Conservation (phyloP, 345 rosid genomes). For the Salix dunnii region DNA sequence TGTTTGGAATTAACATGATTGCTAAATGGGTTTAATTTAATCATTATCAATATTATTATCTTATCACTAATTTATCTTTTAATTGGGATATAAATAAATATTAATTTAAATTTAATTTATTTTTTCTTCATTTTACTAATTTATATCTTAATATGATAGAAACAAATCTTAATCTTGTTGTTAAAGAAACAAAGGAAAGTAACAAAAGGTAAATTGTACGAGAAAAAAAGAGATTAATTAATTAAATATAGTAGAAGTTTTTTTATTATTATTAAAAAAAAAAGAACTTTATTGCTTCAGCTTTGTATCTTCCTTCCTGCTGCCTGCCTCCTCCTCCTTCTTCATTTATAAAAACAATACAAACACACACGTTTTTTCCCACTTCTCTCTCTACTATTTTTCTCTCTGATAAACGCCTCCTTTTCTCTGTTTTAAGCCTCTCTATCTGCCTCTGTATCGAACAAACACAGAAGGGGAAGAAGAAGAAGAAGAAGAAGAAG, state of each 20-base stretch:
- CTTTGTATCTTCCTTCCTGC: background rate
- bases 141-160: too few relatives aligned
- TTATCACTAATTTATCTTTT: too few relatives aligned
- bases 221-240: background rate
- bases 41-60: too few relatives aligned
- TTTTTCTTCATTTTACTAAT: too few relatives aligned
- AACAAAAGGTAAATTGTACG: too few relatives aligned
- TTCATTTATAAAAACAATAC: background rate
- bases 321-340: background rate
- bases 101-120: background rate
- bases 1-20: too few relatives aligned
- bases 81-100: too few relatives aligned
- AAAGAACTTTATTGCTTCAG: background rate
- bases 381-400: background rate
- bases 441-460: background rate
- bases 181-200: too few relatives aligned
- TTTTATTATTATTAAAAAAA: too few relatives aligned
- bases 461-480: background rate
- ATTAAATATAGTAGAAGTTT: too few relatives aligned
- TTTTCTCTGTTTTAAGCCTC: background rate
- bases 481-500: background rate
- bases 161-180: too few relatives aligned
- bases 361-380: constrained; percentile 20
- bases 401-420: background rate
- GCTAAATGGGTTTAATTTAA: too few relatives aligned